These are phyloP conservation scores for Carex kokanica DNA, from an alignment of 176 grass and related monocot genomes.

Conservation along the genomic window DNA sequence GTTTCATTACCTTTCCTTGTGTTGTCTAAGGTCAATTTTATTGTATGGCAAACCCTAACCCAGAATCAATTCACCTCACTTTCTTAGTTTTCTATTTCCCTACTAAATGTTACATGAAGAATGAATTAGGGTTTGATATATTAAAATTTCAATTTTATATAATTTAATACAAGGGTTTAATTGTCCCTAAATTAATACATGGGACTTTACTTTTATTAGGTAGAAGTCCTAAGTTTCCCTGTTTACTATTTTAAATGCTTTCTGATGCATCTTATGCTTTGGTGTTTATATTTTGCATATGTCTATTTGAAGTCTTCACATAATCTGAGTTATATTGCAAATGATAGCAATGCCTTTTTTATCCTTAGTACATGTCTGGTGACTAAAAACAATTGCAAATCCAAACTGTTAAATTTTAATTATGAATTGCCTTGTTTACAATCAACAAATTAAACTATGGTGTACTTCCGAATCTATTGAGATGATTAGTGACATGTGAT, in stretches of 20 bases:
- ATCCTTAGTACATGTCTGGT: neutral
- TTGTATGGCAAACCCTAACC: conserved; percentile 9
- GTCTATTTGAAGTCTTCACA: neutral
- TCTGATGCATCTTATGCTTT: neutral
- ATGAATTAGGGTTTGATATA: neutral
- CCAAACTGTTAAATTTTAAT: neutral
- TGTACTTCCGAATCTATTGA: neutral
- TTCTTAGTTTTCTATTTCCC: neutral
- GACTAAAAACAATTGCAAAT: neutral
- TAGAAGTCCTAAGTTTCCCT: neutral
- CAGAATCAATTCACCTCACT: neutral
- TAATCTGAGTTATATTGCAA: neutral
- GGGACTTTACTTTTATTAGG: conserved; percentile 6
- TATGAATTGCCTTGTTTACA: neutral
- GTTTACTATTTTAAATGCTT: conserved; percentile 12
- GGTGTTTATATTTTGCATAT: neutral
- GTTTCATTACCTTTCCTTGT: conserved; percentile 13
- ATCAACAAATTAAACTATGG: neutral
- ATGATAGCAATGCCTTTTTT: neutral
- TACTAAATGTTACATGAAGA: neutral
- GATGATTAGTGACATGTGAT: neutral
- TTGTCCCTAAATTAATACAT: neutral
- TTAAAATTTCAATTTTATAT: neutral
- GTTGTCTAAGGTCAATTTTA: conserved; percentile 16
- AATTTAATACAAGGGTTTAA: neutral